phyloP scores from a whole-genome alignment of 2,329 filamentous ascomycete genomes.

The Pseudogymnoascus pannorum region DNA sequence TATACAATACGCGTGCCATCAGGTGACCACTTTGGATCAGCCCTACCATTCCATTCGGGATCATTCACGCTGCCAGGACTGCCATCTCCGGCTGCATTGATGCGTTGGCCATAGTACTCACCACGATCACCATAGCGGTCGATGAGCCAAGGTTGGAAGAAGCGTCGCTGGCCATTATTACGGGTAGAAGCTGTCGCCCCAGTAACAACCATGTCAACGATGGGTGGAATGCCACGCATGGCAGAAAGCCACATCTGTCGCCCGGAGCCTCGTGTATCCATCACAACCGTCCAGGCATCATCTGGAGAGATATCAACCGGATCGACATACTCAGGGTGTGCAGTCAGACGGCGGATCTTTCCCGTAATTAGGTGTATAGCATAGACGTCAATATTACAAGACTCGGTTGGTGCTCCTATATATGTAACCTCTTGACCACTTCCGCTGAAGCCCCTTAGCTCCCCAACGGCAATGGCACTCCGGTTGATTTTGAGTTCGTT shows the following conservation, averaged over 20 bases:
- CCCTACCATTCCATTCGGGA: conserved; percentile 41
- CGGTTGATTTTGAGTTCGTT: conserved; percentile 27
- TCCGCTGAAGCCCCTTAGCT: conserved; percentile 39
- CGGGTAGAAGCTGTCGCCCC: conserved; percentile 31
- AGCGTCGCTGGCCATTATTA: conserved; percentile 39
- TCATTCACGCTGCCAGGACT: conserved; percentile 35
- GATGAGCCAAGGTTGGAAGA: conserved; percentile 40
- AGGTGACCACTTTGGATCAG: conserved; percentile 36
- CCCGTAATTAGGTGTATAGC: conserved; percentile 36
- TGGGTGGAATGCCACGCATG: conserved; percentile 30
- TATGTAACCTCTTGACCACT: conserved; percentile 36
- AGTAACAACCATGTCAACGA: conserved; percentile 25
- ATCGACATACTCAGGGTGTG: conserved; percentile 38
- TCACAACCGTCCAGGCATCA: conserved; percentile 35
- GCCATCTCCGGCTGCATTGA: conserved; percentile 34
- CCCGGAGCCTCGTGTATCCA: conserved; percentile 37
- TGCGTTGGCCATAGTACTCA: conserved; percentile 36
- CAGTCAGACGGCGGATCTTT: conserved; percentile 35
- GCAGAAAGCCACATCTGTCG: conserved; percentile 36
- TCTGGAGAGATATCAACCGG: conserved; percentile 37
- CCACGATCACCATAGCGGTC: conserved; percentile 39
- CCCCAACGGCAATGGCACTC: conserved; percentile 33
- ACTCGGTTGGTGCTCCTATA: conserved; percentile 32
- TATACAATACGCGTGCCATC: conserved; percentile 39
- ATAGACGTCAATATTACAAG: conserved; percentile 39